Evolutionary conservation across 108 stramenopile genomes (phyloP), one percentile per base, ranked within the genome.

Genomic region (Nitzschia inconspicua): DNA sequence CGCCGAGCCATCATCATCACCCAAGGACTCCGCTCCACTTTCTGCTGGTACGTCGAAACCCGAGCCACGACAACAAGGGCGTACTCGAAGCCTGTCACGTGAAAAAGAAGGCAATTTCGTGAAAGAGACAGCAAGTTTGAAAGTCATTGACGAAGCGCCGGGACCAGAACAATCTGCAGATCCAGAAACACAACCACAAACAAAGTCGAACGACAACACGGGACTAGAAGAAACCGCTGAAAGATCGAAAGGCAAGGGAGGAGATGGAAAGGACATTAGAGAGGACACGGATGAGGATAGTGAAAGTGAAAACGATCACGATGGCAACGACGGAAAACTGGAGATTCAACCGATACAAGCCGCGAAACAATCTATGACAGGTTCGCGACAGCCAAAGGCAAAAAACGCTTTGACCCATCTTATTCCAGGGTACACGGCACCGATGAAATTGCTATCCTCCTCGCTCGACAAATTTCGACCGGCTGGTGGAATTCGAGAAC

Each of bases 391-490:
- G 32, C 10, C 18, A 51, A 58, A 24, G 18, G 13, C 34, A 6
- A 31, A 47, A 27, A 93, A 93, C 51, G 73, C 68, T 47, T 72
- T 93, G 43, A 79, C 91, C 4, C 75, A 73, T 39, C 75, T 93
- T 8, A 70, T 89, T 54, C 88, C 91, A 4, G 91, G 88, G 25
- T 93, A 93, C 62, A 80, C 74, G 18, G 91, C 91, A 20, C 83
- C 80, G 14, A 72, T 89, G 71, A 57, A 52, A 44, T 68, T 91
- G 18, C 64, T 76, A 27, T 50, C 89, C 13, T 64, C 76, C 9
- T 76, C 78, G 7, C 53, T 78, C 59, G 60, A 64, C 26, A 54
- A 47, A 30, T 63, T 57, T 39, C 56, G 57, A 54, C 48, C 60
- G 29, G 66, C 47, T 1, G 57, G 51, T 7, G 55, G 63, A 23